phyloP scores from a whole-genome alignment of 371 early-diverging fungal species.

The Apophysomyces variabilis region DNA sequence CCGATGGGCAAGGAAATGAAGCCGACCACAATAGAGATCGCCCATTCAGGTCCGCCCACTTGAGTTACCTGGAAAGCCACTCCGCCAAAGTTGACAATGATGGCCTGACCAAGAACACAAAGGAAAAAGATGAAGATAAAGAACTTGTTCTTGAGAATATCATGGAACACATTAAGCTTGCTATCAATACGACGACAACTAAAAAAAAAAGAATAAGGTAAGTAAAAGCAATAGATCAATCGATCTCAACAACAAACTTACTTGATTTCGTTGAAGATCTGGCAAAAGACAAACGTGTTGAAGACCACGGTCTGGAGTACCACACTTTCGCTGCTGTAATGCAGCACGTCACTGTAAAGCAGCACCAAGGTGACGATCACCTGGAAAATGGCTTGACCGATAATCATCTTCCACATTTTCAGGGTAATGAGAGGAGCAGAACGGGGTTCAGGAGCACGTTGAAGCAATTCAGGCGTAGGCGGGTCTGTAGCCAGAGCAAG shows the following conservation, averaged over 20 bases:
- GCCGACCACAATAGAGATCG: constrained; percentile 66
- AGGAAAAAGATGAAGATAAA: constrained; percentile 61
- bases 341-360: constrained; percentile 52
- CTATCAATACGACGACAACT: constrained; percentile 66
- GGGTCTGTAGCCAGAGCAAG: constrained; percentile 75
- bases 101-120: constrained; percentile 56
- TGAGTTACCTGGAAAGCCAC: constrained; percentile 57
- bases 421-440: constrained; percentile 65
- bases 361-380: constrained; percentile 57
- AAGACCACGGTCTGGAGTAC: constrained; percentile 63
- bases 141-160: constrained; percentile 56
- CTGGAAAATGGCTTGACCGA: constrained; percentile 67
- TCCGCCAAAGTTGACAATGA: constrained; percentile 67
- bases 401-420: constrained; percentile 76
- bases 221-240: background rate
- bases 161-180: constrained; percentile 62
- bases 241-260: constrained; percentile 19
- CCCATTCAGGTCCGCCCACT: constrained; percentile 66
- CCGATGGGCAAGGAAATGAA: constrained; percentile 71
- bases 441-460: constrained; percentile 65
- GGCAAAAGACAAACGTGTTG: constrained; percentile 76
- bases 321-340: constrained; percentile 25
- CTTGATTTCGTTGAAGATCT: constrained; percentile 74
- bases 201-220: constrained; percentile 14
- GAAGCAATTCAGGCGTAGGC: constrained; percentile 64